Conservation (phyloP, 768 basidiomycete species). For the Mycena venus region DNA sequence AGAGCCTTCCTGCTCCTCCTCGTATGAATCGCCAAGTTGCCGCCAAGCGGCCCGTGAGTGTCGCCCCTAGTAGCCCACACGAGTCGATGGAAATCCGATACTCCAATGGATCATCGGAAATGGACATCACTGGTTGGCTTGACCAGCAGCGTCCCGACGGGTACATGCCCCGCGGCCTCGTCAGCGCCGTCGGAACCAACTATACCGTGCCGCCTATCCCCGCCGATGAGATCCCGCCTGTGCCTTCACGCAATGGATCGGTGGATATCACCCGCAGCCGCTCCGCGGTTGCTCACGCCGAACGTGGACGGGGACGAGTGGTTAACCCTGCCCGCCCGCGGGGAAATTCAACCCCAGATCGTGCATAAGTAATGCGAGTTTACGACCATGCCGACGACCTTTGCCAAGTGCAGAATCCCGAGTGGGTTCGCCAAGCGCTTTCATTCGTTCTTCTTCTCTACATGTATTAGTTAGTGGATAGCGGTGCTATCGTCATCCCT, state of each 20-base stretch:
- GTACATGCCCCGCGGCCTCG: conserved; percentile 38
- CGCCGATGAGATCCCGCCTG: not conserved
- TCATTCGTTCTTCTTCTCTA: conserved; percentile 26
- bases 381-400: not conserved
- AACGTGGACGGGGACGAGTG: not conserved
- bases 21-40: conserved; percentile 33
- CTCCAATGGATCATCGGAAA: not conserved
- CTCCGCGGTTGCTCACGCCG: not conserved
- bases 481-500: conserved; percentile 19
- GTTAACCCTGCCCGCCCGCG: conserved; percentile 1
- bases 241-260: not conserved
- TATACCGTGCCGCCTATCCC: conserved; percentile 26
- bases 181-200: conserved; percentile 32
- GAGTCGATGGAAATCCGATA: conserved; percentile 25
- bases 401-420: conserved; percentile 21
- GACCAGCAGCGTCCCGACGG: conserved; percentile 35
- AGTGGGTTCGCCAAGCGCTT: conserved; percentile 1
- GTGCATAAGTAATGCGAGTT: conserved; percentile 17
- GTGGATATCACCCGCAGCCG: conserved; percentile 20
- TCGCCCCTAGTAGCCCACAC: conserved; percentile 15
- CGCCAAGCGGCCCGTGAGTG: conserved; percentile 10
- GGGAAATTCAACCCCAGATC: conserved; percentile 20
- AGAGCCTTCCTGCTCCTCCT: conserved; percentile 54
- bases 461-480: conserved; percentile 26
- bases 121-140: conserved; percentile 36